Conservation (phyloP, 257 asterid genomes). For the Solanum stenotomum region DNA sequence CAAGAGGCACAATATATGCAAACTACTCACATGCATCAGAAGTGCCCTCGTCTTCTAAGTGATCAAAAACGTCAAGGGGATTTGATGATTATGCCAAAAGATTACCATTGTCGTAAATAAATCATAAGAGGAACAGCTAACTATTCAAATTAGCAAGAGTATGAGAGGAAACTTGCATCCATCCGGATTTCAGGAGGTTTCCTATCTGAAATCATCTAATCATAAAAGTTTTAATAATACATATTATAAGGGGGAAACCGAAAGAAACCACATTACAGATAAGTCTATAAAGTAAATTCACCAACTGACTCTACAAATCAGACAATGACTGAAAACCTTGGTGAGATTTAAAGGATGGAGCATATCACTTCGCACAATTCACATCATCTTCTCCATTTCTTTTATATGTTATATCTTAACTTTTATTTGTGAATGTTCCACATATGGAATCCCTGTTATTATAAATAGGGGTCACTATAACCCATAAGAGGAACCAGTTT, state of each 20-base stretch:
- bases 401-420: neutral
- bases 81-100: neutral
- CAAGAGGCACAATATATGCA: neutral
- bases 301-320: neutral
- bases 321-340: neutral
- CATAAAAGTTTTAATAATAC: neutral
- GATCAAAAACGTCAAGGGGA: neutral
- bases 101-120: neutral
- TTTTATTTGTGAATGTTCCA: neutral
- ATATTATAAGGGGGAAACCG: neutral
- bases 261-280: neutral
- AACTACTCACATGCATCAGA: neutral
- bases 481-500: neutral
- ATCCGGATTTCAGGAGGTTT: neutral
- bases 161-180: neutral
- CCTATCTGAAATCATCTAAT: neutral
- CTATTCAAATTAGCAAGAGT: neutral
- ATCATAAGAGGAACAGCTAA: neutral
- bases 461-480: neutral
- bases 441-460: neutral
- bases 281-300: neutral
- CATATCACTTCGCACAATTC: neutral
- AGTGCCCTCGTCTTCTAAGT: neutral
- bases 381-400: neutral
- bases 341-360: neutral